Conservation (phyloP, 129 eudicot species). For the Helianthus tuberosus region DNA sequence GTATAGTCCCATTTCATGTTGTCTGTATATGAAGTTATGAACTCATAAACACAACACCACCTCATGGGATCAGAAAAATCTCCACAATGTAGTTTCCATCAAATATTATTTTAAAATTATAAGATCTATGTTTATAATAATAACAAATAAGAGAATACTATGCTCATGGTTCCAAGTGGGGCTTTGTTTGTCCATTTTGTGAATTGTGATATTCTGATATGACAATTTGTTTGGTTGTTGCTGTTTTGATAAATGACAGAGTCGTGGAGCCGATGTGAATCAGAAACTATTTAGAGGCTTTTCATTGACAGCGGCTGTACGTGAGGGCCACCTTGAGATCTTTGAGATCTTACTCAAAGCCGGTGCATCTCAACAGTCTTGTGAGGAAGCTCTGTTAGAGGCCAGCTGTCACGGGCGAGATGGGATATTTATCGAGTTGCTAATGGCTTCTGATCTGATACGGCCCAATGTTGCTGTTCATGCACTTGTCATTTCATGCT, state of each 20-base stretch:
- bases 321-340: conserved; percentile 83
- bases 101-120: background rate
- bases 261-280: conserved; percentile 81
- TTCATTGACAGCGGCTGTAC: conserved; percentile 78
- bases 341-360: conserved; percentile 80
- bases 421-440: conserved; percentile 52
- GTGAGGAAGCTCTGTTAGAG: conserved; percentile 92
- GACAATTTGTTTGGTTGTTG: conserved; percentile 13
- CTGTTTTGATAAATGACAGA: conserved; percentile 49
- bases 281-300: conserved; percentile 78
- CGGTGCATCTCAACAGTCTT: conserved; percentile 90
- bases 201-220: conserved; percentile 15
- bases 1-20: conserved; percentile 45
- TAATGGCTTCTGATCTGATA: conserved; percentile 83
- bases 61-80: conserved; percentile 26
- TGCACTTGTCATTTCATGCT: conserved; percentile 88
- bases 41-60: conserved; percentile 13
- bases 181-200: conserved; percentile 12
- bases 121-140: conserved; percentile 1
- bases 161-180: conserved; percentile 25
- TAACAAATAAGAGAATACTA: conserved; percentile 13
- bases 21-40: conserved; percentile 29
- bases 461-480: conserved; percentile 78
- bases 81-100: conserved; percentile 39
- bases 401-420: conserved; percentile 79